These are phyloP conservation scores for Trichosporon sp. DNA, from an alignment of 1,284 basidiomycete genomes.

Conservation along the genomic window DNA sequence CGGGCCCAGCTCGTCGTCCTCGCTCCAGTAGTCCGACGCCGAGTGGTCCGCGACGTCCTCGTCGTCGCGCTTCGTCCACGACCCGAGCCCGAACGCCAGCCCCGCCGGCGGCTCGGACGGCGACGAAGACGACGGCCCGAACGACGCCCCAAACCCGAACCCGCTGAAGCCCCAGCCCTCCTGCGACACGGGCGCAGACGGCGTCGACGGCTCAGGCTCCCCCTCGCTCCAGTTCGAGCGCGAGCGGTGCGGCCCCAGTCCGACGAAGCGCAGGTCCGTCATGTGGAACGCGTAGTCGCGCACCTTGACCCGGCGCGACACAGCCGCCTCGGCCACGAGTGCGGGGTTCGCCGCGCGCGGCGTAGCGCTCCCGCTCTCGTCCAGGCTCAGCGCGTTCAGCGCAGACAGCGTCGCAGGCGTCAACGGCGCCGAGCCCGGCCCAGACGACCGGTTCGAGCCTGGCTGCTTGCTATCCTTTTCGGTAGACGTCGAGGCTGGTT, in stretches of 20 bases:
- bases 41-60: conserved; percentile 15
- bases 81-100: not conserved
- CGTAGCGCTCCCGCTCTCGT: not conserved
- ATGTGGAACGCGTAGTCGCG: conserved; percentile 39
- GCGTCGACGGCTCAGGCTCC: conserved; percentile 12
- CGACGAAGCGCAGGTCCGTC: conserved; percentile 36
- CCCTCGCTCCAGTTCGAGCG: conserved; percentile 21
- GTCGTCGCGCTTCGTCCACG: conserved; percentile 12
- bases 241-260: conserved; percentile 20
- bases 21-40: conserved; percentile 19
- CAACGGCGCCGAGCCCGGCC: not conserved
- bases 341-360: not conserved
- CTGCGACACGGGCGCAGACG: not conserved
- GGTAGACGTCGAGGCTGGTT: not conserved
- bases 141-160: conserved; percentile 9
- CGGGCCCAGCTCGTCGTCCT: conserved; percentile 18
- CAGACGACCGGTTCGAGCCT: not conserved
- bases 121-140: not conserved
- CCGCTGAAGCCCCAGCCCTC: conserved; percentile 25
- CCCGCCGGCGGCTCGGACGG: not conserved
- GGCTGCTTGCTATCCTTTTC: not conserved
- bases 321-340: conserved; percentile 2
- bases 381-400: not conserved
- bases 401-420: not conserved
- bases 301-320: conserved; percentile 28